Base-by-base conservation (phyloP, 768 basidiomycete species). In the Mycena chlorophos region DNA sequence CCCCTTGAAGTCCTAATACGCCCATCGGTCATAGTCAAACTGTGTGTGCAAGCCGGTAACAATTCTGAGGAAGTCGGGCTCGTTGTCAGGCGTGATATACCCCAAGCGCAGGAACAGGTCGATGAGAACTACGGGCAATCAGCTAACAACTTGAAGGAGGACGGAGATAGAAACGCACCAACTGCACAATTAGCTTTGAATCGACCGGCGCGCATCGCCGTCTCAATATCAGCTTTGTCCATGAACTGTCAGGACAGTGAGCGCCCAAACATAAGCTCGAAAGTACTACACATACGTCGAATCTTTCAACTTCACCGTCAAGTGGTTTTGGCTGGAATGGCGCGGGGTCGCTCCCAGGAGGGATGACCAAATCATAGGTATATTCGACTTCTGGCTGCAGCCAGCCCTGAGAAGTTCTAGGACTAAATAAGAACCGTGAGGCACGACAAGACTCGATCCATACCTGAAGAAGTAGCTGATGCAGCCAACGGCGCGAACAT, bases 181-280 rank as follows among this genome's bases (percentile, higher is more conserved):
- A 91, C 63, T 3, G 88, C 93, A 63, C 93, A 97, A 65, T 99
- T 98, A 1, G 92, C 81, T 71, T 99, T 99, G 80, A 99, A 98
- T 23, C 86, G 69, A 0, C 87, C 86, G 6, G 69, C 65, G 8
- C 80, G 82, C 73, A 98, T 83, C 49, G 79, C 83, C 34, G 73
- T 55, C 5, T 89, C 73, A 17, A 95, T 80, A 27, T 82, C 78
- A 1, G 79, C 75, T 38, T 93, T 72, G 2, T 82, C 69, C 39
- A 93, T 74, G 22, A 96, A 75, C 91, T 95, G 51, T 12, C 29
- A 20, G 40, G 30, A 14, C 16, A 22, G n/a, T 25, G 4, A 49
- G 42, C 4, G n/a, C 25, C 31, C 39, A 53, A 40, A 31, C 39
- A 20, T 23, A 16, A 23, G 2, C 20, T 5, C 5, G 19, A 16